Conservation (phyloP, 345 rosid genomes). For the Linum usitatissimum region DNA sequence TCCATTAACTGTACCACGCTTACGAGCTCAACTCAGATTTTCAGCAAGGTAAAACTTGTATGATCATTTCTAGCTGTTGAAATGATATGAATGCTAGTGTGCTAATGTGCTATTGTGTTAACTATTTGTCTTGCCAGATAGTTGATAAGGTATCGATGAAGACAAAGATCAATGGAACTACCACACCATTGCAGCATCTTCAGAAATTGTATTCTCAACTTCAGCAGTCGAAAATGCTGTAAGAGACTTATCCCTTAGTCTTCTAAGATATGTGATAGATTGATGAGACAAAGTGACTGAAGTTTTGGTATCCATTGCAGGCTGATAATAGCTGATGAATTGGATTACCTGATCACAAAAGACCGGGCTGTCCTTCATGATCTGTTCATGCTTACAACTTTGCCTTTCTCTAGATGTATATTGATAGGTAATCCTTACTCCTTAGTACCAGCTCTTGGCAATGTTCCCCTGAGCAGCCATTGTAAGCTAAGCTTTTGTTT, state of each 20-base stretch:
- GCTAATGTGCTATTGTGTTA: constrained; percentile 15
- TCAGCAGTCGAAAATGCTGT: constrained; percentile 64
- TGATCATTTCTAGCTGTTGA: background rate
- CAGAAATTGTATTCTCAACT: constrained; percentile 51
- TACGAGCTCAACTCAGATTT: constrained; percentile 52
- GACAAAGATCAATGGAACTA: constrained; percentile 28
- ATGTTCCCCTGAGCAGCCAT: background rate
- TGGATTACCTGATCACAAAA: constrained; percentile 77
- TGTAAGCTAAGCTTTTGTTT: background rate
- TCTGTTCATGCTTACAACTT: constrained; percentile 86
- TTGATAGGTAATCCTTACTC: constrained; percentile 46
- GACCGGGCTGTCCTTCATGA: constrained; percentile 84
- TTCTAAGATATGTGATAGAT: background rate
- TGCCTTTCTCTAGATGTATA: constrained; percentile 64
- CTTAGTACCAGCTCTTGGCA: background rate
- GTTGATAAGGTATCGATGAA: constrained; percentile 28
- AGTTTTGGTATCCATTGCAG: constrained; percentile 25
- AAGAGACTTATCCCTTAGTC: constrained; percentile 14
- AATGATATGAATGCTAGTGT: background rate
- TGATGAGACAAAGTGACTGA: background rate
- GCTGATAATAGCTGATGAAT: constrained; percentile 73
- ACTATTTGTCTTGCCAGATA: constrained; percentile 33
- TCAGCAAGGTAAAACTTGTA: constrained; percentile 48
- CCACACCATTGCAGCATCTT: constrained; percentile 50
- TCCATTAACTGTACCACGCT: constrained; percentile 63